Base-by-base conservation (phyloP, 192 early-diverging fungal species). In the Radiomyces spectabilis region DNA sequence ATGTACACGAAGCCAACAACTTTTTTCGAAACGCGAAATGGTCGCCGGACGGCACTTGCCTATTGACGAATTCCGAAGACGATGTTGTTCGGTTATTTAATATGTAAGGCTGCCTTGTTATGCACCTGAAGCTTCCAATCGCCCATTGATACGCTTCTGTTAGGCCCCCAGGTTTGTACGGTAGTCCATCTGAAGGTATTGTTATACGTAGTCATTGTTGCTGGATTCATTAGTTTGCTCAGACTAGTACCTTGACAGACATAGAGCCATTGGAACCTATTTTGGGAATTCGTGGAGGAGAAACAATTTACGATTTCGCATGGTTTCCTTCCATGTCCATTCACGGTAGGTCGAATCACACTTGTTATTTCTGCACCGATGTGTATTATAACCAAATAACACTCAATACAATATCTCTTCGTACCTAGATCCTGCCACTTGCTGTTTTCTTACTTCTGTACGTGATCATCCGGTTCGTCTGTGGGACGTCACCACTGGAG, bases 381-480 rank as follows among this genome's bases (percentile, higher is more conserved):
- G 54, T 30, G 29, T 48, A 22, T n/a, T n/a, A n/a, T n/a, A n/a
- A n/a, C n/a, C n/a, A n/a, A n/a, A n/a, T n/a, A n/a, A n/a, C n/a
- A n/a, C n/a, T n/a, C n/a, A n/a, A n/a, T n/a, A n/a, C n/a, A n/a
- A n/a, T n/a, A n/a, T n/a, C n/a, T 9, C 18, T 43, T 21, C 49
- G 7, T 24, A 18, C 24, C 12, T 25, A 59, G 77, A 87, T 43
- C 77, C 81, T 2, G 65, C 64, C 8, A 76, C 82, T 6, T 82
- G 81, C 65, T 84, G 79, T 18, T 59, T 91, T 1, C 43, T 85
- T 2, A 71, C 75, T 1, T 81, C 81, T 6, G 75, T 73, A 19
- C 70, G 88, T 40, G 91, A 91, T 33, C 87, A 90, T 38, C 89
- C 91, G 0, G 53, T 91, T 3, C 88, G 79, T 22, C 46, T 93